Base-by-base conservation (phyloP, 208 protist species). In the Herpetomonas samuelpessoai region DNA sequence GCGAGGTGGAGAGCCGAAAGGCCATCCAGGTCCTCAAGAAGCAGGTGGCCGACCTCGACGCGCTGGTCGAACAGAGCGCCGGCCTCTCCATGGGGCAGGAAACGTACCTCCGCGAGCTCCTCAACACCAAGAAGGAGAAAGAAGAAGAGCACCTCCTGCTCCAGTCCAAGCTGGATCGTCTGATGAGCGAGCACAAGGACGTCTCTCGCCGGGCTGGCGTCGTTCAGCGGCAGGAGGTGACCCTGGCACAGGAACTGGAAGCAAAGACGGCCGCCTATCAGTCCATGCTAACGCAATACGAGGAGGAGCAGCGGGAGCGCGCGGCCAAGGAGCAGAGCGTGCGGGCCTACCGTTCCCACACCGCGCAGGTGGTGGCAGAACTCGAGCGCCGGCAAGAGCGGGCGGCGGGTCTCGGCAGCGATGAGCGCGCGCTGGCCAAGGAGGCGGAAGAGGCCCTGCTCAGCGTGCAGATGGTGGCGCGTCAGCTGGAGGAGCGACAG, bases 1-100 rank as follows among this genome's bases (percentile, higher is more conserved):
- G 98, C 63, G 98, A 99, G 78, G 87, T 85, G 65, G 83, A 95
- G 55, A 96, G 96, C 24, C 95, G 89, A 39, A 92, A 99, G 68
- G 91, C 93, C 19, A 97, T 99, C 57, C 75, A 94, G 38, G 58
- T 85, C 27, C 83, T 99, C 3, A 97, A 98, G 57, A 63, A 89
- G 46, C 97, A 99, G 61, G 97, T 99, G 18, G 66, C 80, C 1
- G 93, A 98, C 38, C 81, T 99, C 3, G 96, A 92, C 46, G 58
- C 88, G 21, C 64, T 97, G 21, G 94, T 98, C 12, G 96, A 98
- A 57, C 89, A 97, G 60, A 97, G 86, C 44, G 90, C 87, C 2
- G 90, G 91, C 4, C 82, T 98, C 38, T 92, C 84, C 41, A 67
- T 98, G 28, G 94, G 96, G 3, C 93, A 99, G 53, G 97, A 99